These are phyloP conservation scores for Evansstolkia leycettana DNA, from an alignment of 495 filamentous ascomycete genomes.

Conservation along the genomic window DNA sequence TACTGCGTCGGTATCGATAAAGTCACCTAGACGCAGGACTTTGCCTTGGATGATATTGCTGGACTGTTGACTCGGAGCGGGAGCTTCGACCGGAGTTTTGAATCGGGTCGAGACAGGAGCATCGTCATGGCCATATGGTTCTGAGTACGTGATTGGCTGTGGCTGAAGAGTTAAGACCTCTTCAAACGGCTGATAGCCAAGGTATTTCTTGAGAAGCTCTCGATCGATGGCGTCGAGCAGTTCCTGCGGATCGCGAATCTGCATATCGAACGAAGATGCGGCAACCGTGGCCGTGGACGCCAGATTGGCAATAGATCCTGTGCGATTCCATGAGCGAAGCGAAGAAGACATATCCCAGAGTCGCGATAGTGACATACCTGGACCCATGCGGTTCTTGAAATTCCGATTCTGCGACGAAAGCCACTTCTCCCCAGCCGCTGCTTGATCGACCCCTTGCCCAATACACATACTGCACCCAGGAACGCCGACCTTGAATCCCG, in stretches of 20 bases:
- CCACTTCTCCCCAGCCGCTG: constrained; percentile 30
- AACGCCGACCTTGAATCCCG: constrained; percentile 28
- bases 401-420: constrained; percentile 34
- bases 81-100: too few species aligned
- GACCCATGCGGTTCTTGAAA: constrained; percentile 37
- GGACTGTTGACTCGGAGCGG: too few species aligned
- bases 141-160: too few species aligned
- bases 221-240: constrained; percentile 16
- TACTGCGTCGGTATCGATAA: constrained; percentile 30
- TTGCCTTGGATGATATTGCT: constrained; percentile 9
- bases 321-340: not conserved
- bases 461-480: constrained; percentile 35
- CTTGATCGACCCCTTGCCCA: constrained; percentile 33
- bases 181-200: too few species aligned
- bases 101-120: too few species aligned
- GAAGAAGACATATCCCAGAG: too few species aligned
- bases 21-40: constrained; percentile 25
- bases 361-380: constrained; percentile 19
- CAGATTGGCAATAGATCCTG: constrained; percentile 30
- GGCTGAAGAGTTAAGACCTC: too few species aligned
- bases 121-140: too few species aligned
- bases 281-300: constrained; percentile 29
- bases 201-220: too few species aligned
- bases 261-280: constrained; percentile 28
- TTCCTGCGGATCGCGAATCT: constrained; percentile 16